These are phyloP conservation scores for Didymella lethalis DNA, from an alignment of 2,329 filamentous ascomycete genomes.

Conservation along the genomic window DNA sequence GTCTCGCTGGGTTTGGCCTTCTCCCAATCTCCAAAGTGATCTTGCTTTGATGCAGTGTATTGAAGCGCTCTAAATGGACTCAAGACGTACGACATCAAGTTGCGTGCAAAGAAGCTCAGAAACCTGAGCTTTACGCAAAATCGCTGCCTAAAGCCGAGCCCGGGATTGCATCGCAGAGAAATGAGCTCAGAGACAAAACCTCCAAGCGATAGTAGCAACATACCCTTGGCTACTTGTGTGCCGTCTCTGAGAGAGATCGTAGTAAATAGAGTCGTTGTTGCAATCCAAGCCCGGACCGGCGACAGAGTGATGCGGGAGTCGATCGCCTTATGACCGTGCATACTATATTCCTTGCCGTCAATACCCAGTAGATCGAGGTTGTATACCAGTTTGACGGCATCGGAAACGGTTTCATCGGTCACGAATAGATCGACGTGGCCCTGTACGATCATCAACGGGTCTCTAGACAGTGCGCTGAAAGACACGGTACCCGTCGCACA, in stretches of 20 bases:
- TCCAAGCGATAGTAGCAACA: not conserved
- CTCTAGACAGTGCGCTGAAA: not conserved
- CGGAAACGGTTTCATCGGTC: slow-evolving; percentile 61
- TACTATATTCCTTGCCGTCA: not conserved
- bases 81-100: not conserved
- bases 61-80: not conserved
- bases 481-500: not conserved
- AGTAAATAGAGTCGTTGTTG: not conserved
- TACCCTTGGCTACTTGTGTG: not conserved
- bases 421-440: slow-evolving; percentile 67
- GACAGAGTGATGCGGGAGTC: slow-evolving; percentile 2
- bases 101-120: not conserved
- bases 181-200: not conserved
- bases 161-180: not conserved
- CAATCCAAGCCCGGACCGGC: not conserved
- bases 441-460: slow-evolving; percentile 58
- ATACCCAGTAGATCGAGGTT: slow-evolving; percentile 41
- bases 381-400: slow-evolving; percentile 67
- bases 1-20: not conserved
- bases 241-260: not conserved
- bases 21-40: not conserved
- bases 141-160: not conserved
- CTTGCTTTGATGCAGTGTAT: not conserved
- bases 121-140: not conserved
- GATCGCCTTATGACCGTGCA: not conserved